These are phyloP conservation scores for Emmonsiellopsis sp. DNA, from an alignment of 2,329 filamentous ascomycete genomes.

Conservation along the genomic window DNA sequence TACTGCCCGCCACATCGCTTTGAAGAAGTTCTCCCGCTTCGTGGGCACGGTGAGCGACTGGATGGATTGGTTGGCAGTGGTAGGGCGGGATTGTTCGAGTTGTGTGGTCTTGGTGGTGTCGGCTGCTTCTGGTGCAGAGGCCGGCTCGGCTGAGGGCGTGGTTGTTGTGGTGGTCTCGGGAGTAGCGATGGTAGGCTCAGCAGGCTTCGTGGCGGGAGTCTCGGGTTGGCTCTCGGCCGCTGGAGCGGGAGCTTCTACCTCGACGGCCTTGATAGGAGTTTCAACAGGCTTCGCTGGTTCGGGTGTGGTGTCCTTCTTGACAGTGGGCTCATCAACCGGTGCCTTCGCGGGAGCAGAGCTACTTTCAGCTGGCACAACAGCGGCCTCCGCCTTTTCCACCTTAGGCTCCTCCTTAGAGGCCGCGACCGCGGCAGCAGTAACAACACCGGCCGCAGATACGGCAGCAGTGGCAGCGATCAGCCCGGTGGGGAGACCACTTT, in stretches of 20 bases:
- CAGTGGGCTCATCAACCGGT: neutral
- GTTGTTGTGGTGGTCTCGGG: neutral
- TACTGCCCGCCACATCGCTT: constrained; percentile 29
- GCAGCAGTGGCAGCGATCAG: neutral
- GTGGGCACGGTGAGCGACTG: constrained; percentile 24
- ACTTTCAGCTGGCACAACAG: neutral
- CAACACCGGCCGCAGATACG: neutral
- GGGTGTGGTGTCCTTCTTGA: neutral
- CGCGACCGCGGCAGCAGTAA: neutral
- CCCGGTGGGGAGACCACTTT: neutral
- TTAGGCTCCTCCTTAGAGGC: neutral
- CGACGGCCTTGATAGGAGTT: neutral
- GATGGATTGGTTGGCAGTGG: constrained; percentile 25
- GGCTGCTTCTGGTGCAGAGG: neutral
- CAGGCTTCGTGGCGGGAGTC: neutral
- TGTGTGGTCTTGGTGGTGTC: constrained; percentile 11
- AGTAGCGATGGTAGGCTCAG: constrained; percentile 18
- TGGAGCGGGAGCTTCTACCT: neutral
- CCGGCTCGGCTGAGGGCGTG: neutral
- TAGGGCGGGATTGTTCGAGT: constrained; percentile 7
- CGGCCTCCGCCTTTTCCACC: neutral
- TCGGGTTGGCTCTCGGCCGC: neutral
- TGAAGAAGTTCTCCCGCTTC: constrained; percentile 31
- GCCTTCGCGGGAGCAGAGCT: neutral
- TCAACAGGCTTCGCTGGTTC: neutral